phyloP scores from a whole-genome alignment of 2,329 filamentous ascomycete genomes.

The Aotearoamyces nothofagi region DNA sequence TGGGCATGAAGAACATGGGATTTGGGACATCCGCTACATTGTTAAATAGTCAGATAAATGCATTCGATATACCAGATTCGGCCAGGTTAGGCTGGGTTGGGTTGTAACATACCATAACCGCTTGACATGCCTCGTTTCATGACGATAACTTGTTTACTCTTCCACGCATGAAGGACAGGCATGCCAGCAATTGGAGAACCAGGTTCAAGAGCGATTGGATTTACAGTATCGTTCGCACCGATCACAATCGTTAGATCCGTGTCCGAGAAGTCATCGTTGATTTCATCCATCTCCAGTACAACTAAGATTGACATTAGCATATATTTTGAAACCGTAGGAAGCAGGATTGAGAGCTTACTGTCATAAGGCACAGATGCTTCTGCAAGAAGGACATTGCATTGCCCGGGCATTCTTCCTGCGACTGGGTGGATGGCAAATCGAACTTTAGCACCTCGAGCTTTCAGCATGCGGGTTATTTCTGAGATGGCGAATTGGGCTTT shows the following conservation, averaged over 20 bases:
- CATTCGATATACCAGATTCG: no score
- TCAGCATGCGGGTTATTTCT: constrained; percentile 61
- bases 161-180: constrained; percentile 86
- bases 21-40: constrained; percentile 68
- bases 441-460: constrained; percentile 64
- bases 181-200: constrained; percentile 80
- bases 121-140: constrained; percentile 89
- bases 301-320: constrained; percentile 24
- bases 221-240: constrained; percentile 85
- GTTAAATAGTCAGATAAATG: background rate
- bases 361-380: constrained; percentile 84
- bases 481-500: constrained; percentile 87
- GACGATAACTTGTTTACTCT: constrained; percentile 82
- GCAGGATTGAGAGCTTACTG: constrained; percentile 25
- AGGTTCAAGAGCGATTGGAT: constrained; percentile 74
- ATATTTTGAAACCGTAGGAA: constrained; percentile 2
- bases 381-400: constrained; percentile 81
- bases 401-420: constrained; percentile 81
- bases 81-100: no score
- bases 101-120: constrained; percentile 52
- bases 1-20: constrained; percentile 86
- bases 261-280: constrained; percentile 79
- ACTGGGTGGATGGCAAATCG: constrained; percentile 86
- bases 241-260: constrained; percentile 82
- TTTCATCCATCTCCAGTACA: constrained; percentile 90